Evolutionary conservation across 2,329 filamentous ascomycete genomes (phyloP).

Genomic region (Fusarium continuum): DNA sequence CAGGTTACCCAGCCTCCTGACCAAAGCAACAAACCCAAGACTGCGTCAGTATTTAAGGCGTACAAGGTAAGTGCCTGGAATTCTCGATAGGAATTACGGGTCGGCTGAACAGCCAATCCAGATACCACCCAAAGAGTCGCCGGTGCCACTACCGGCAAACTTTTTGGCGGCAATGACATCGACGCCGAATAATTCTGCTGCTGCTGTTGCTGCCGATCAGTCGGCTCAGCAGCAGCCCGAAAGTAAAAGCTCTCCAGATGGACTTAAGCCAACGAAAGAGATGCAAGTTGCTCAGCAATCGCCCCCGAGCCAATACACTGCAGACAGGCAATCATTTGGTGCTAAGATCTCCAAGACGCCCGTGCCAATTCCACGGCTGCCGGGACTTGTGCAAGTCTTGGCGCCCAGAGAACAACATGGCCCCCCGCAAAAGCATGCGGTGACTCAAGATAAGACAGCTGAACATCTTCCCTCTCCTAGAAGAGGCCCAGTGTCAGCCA

Average conservation of each 20-base stretch:
- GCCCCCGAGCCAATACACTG: slow-evolving; percentile 14
- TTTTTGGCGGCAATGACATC: slow-evolving; percentile 54
- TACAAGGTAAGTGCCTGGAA: slow-evolving; percentile 48
- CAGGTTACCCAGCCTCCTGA: slow-evolving; percentile 6
- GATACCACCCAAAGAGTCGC: slow-evolving; percentile 54
- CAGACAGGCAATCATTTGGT: slow-evolving; percentile 1
- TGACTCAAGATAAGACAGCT: background rate
- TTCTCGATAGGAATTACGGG: slow-evolving; percentile 35
- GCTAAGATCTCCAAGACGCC: slow-evolving; percentile 43
- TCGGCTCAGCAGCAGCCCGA: slow-evolving; percentile 18
- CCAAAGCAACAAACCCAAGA: slow-evolving; percentile 40
- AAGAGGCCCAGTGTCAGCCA: background rate
- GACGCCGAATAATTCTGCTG: slow-evolving; percentile 32
- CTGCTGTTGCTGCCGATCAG: slow-evolving; percentile 26
- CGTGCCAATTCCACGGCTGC: slow-evolving; percentile 46
- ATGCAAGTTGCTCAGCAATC: slow-evolving; percentile 10
- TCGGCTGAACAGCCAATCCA: slow-evolving; percentile 45
- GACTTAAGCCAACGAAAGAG: slow-evolving; percentile 1
- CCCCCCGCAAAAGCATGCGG: background rate
- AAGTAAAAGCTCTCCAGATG: background rate
- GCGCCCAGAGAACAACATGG: background rate
- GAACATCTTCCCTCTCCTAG: background rate
- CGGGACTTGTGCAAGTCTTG: slow-evolving; percentile 8
- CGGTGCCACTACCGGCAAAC: slow-evolving; percentile 56
- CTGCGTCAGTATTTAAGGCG: slow-evolving; percentile 39